A percentile compares a stretch with the other conserved stretches of the same genome.
phyloP scores from a whole-genome alignment of 2,329 filamentous ascomycete species.

The Aspergillus japonicus region DNA sequence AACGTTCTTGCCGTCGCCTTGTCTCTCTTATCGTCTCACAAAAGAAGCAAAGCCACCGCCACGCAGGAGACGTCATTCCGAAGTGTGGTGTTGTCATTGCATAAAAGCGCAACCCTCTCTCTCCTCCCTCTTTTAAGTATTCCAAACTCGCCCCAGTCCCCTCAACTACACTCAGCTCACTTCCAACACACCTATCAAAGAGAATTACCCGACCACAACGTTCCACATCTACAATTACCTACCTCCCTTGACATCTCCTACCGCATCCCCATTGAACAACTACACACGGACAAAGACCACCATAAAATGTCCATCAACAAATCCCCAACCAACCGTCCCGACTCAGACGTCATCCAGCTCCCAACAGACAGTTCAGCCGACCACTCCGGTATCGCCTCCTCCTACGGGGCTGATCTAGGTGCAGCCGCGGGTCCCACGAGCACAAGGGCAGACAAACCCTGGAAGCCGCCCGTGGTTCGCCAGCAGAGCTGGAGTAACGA shows the following conservation, averaged over 20 bases:
- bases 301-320: background rate
- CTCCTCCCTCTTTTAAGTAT: background rate
- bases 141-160: background rate
- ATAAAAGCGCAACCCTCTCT: background rate
- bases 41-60: background rate
- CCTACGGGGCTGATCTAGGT: background rate
- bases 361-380: background rate
- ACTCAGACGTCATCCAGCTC: background rate
- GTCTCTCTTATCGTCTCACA: background rate
- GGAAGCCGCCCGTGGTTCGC: constrained; percentile 31
- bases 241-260: too few relatives aligned
- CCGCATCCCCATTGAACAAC: background rate
- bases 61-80: background rate
- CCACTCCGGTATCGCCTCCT: background rate
- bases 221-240: too few relatives aligned
- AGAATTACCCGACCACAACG: too few relatives aligned
- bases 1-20: background rate
- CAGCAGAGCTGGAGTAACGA: constrained; percentile 39
- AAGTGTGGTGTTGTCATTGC: background rate
- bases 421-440: background rate
- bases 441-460: constrained; percentile 19
- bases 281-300: background rate
- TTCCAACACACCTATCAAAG: too few relatives aligned
- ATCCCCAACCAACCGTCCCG: background rate
- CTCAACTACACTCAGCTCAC: background rate